phyloP scores from a whole-genome alignment of 148 eudicot species.

The Rhododendron williamsianum region DNA sequence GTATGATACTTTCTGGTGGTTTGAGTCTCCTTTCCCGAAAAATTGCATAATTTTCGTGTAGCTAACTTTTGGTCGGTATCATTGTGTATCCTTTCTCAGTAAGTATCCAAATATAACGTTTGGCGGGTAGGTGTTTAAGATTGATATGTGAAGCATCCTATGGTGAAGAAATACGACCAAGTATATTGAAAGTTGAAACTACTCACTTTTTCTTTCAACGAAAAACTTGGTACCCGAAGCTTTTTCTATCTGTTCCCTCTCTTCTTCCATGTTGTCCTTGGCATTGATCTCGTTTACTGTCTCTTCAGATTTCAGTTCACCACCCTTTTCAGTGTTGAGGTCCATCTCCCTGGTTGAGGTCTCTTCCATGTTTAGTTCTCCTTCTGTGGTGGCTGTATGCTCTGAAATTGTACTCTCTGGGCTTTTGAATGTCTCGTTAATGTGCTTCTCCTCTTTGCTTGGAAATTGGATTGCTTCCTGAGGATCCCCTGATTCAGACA shows the following conservation, averaged over 20 bases:
- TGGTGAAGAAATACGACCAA: neutral
- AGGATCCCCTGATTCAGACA: neutral
- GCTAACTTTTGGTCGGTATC: neutral
- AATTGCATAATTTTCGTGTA: neutral
- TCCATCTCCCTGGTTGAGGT: neutral
- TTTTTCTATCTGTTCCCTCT: slow-evolving; percentile 3
- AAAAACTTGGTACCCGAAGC: slow-evolving; percentile 2
- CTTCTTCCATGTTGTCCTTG: neutral
- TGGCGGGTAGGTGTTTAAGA: neutral
- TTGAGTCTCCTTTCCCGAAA: neutral
- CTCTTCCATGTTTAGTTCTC: neutral
- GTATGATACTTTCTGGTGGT: neutral
- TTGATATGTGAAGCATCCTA: neutral
- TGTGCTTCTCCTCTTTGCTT: neutral
- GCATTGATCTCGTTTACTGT: slow-evolving; percentile 2
- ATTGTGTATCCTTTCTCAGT: neutral
- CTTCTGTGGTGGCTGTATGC: slow-evolving; percentile 11
- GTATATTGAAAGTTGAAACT: neutral
- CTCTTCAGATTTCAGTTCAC: slow-evolving; percentile 5
- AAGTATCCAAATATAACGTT: neutral
- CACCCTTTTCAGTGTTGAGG: slow-evolving; percentile 6
- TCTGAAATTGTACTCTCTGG: slow-evolving; percentile 5
- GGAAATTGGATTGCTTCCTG: slow-evolving; percentile 6
- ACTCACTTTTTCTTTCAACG: slow-evolving; percentile 14
- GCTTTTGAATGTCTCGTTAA: slow-evolving; percentile 3